Evolutionary conservation across 2,329 filamentous ascomycete species (phyloP).

Genomic region (Venturia aucupariae): DNA sequence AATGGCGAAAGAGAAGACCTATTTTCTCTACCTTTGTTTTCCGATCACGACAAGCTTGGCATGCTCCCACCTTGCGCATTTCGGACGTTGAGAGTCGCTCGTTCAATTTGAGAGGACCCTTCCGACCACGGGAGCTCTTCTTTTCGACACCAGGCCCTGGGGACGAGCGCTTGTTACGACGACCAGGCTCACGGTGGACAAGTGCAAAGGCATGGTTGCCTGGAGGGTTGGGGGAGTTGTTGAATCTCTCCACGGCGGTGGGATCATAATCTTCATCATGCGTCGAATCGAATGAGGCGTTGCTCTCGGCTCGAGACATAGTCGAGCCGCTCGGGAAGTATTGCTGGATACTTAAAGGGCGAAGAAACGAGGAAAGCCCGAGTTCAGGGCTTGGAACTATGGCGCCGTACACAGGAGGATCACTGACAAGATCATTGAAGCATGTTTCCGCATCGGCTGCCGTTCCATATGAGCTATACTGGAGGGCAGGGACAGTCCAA

Average conservation of each 20-base stretch:
- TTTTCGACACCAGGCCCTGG: background rate
- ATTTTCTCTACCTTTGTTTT: constrained; percentile 7
- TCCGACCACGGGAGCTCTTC: background rate
- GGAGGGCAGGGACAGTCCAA: background rate
- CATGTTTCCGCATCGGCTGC: background rate
- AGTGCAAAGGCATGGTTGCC: background rate
- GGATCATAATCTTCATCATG: background rate
- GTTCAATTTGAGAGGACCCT: background rate
- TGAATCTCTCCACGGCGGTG: background rate
- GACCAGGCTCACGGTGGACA: background rate
- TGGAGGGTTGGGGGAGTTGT: background rate
- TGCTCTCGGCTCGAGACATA: background rate
- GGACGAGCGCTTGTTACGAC: background rate
- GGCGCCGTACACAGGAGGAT: background rate
- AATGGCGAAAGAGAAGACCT: background rate
- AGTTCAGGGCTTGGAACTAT: background rate
- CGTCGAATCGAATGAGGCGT: background rate
- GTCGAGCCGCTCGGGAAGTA: background rate
- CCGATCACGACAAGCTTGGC: constrained; percentile 11
- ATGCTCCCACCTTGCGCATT: constrained; percentile 14
- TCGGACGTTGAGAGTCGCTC: background rate
- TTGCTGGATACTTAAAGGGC: background rate
- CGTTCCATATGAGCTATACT: background rate
- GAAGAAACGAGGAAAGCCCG: background rate
- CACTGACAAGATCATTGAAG: background rate